Evolutionary conservation across 2,329 filamentous ascomycete genomes (phyloP).

Genomic region (Alternaria triticina): DNA sequence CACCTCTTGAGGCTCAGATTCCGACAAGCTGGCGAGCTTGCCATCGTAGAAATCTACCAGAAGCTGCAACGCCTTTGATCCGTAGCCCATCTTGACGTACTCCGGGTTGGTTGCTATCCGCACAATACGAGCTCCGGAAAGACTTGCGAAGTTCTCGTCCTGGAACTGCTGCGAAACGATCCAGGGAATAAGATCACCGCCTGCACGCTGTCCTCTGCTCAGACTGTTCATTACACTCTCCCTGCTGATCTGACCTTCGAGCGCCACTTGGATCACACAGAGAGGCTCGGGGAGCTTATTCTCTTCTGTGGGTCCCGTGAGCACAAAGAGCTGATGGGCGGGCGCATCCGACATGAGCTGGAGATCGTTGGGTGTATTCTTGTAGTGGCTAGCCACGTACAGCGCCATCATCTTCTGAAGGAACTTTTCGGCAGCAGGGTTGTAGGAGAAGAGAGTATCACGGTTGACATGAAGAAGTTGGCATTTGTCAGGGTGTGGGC

Average conservation of each 20-base stretch:
- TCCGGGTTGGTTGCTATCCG: slow-evolving; percentile 97
- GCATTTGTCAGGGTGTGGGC: slow-evolving; percentile 88
- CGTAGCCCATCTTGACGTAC: slow-evolving; percentile 91
- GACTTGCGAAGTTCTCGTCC: slow-evolving; percentile 91
- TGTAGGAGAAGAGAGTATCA: slow-evolving; percentile 97
- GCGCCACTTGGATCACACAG: slow-evolving; percentile 89
- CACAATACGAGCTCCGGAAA: slow-evolving; percentile 91
- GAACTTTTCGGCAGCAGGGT: slow-evolving; percentile 95
- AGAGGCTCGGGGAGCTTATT: slow-evolving; percentile 88
- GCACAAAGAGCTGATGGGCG: slow-evolving; percentile 92
- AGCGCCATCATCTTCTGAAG: slow-evolving; percentile 97
- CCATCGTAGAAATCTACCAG: slow-evolving; percentile 93
- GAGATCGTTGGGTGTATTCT: slow-evolving; percentile 97
- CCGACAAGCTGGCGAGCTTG: slow-evolving; percentile 84
- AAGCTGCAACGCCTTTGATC: slow-evolving; percentile 84
- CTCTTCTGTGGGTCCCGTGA: slow-evolving; percentile 83
- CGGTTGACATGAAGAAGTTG: slow-evolving; percentile 93
- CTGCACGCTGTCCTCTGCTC: slow-evolving; percentile 84
- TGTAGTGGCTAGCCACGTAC: slow-evolving; percentile 97
- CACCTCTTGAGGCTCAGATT: slow-evolving; percentile 64
- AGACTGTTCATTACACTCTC: slow-evolving; percentile 91
- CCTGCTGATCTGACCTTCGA: slow-evolving; percentile 93
- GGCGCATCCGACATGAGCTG: slow-evolving; percentile 98
- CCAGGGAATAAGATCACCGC: slow-evolving; percentile 96
- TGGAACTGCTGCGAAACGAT: slow-evolving; percentile 97